phyloP scores from a whole-genome alignment of 352 stramenopile species.

The Phytophthora pistaciae region DNA sequence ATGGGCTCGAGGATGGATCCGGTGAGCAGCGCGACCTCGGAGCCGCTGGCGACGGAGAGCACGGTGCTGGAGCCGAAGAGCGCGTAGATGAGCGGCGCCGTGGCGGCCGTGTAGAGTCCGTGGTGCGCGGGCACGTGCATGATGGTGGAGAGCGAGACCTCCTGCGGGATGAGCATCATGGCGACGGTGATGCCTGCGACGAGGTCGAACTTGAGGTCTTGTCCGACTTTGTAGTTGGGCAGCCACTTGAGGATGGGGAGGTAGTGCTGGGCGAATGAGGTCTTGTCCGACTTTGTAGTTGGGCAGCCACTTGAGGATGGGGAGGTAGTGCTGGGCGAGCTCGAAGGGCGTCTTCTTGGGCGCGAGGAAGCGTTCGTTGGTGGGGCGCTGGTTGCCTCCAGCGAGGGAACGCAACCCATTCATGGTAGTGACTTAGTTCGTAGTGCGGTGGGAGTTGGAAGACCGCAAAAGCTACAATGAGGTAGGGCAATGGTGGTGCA shows the following conservation, averaged over 20 bases:
- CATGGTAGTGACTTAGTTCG: neutral
- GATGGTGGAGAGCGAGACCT: constrained; percentile 88
- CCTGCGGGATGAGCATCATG: constrained; percentile 92
- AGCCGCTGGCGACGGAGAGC: constrained; percentile 80
- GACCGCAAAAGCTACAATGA: neutral
- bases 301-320: constrained; percentile 59
- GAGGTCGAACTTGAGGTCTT: constrained; percentile 61
- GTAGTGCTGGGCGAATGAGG: constrained; percentile 36
- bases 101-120: constrained; percentile 86
- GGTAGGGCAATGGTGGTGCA: neutral
- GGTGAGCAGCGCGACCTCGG: constrained; percentile 60
- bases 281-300: constrained; percentile 51
- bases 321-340: constrained; percentile 14
- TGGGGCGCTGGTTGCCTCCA: constrained; percentile 1
- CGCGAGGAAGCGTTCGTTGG: constrained; percentile 21
- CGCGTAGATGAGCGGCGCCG: constrained; percentile 84
- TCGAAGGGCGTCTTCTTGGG: constrained; percentile 27
- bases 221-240: constrained; percentile 49
- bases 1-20: constrained; percentile 58
- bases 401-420: constrained; percentile 14
- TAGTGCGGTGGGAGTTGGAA: too few relatives aligned
- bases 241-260: constrained; percentile 55
- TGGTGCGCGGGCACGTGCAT: constrained; percentile 86
- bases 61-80: constrained; percentile 84
- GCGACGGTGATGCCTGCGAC: constrained; percentile 60